Evolutionary conservation across 257 asterid species (phyloP).

Genomic region (Leptodermis oblonga): DNA sequence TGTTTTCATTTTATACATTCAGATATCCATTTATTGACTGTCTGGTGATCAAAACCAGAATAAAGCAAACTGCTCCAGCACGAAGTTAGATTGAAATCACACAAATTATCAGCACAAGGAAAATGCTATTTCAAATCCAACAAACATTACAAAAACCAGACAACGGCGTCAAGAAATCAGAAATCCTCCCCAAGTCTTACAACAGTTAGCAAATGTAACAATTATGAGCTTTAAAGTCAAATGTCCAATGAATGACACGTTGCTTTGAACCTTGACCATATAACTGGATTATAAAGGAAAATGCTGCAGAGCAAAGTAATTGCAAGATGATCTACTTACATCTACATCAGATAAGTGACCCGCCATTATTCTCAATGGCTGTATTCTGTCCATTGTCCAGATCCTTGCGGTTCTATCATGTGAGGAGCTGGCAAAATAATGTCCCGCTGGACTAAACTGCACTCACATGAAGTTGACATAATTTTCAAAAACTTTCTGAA

Average conservation of each 20-base stretch:
- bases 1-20: too few relatives aligned
- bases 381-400: constrained; percentile 92
- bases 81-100: too few relatives aligned
- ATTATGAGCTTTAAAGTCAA: not conserved
- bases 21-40: too few relatives aligned
- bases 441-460: constrained; percentile 98
- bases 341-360: constrained; percentile 98
- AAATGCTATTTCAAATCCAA: not conserved
- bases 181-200: not conserved
- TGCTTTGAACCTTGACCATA: not conserved
- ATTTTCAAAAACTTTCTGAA: not conserved
- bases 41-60: not conserved
- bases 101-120: not conserved
- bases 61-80: not conserved
- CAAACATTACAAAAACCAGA: not conserved
- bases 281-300: not conserved
- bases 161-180: not conserved
- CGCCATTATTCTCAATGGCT: constrained; percentile 94
- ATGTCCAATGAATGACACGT: not conserved
- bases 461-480: constrained; percentile 16
- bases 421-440: constrained; percentile 98
- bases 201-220: not conserved
- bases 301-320: not conserved
- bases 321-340: constrained; percentile 45
- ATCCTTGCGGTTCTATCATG: constrained; percentile 97